Evolutionary conservation across 345 rosid genomes (phyloP).

Genomic region (Pseudoturritis turrita): DNA sequence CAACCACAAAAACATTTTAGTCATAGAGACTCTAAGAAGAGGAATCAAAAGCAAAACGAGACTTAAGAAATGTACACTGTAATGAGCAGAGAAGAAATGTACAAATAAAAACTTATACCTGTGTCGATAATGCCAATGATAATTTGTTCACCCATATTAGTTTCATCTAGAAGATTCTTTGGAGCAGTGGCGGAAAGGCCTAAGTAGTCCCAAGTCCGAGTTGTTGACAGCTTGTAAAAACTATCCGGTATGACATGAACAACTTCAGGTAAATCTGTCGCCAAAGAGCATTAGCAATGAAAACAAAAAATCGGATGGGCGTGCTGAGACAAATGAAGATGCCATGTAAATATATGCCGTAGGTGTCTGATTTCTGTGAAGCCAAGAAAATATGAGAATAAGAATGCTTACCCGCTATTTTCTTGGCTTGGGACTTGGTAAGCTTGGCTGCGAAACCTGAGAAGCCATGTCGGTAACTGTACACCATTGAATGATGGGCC

Average conservation of each 20-base stretch:
- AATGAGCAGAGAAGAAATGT: background rate
- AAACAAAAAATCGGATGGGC: background rate
- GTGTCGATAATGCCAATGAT: constrained; percentile 31
- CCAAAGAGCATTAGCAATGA: background rate
- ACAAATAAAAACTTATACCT: constrained; percentile 11
- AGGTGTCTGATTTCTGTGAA: background rate
- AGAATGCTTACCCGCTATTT: constrained; percentile 29
- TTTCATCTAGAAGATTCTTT: constrained; percentile 16
- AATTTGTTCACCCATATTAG: constrained; percentile 30
- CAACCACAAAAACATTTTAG: background rate
- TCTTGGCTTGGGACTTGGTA: constrained; percentile 37
- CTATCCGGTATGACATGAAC: constrained; percentile 37
- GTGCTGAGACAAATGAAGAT: background rate
- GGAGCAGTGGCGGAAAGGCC: constrained; percentile 26
- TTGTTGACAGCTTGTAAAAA: constrained; percentile 37
- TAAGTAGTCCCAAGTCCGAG: constrained; percentile 49
- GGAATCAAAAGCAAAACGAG: background rate
- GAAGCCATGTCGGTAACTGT: constrained; percentile 42
- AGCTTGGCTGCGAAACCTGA: constrained; percentile 53
- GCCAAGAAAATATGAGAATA: background rate
- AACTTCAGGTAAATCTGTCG: constrained; percentile 40
- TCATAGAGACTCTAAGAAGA: background rate
- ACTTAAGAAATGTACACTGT: background rate
- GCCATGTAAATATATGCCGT: background rate
- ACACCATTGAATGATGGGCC: constrained; percentile 43